These are phyloP conservation scores for Cytidiella melzeri DNA, from an alignment of 768 basidiomycete genomes.

Conservation along the genomic window DNA sequence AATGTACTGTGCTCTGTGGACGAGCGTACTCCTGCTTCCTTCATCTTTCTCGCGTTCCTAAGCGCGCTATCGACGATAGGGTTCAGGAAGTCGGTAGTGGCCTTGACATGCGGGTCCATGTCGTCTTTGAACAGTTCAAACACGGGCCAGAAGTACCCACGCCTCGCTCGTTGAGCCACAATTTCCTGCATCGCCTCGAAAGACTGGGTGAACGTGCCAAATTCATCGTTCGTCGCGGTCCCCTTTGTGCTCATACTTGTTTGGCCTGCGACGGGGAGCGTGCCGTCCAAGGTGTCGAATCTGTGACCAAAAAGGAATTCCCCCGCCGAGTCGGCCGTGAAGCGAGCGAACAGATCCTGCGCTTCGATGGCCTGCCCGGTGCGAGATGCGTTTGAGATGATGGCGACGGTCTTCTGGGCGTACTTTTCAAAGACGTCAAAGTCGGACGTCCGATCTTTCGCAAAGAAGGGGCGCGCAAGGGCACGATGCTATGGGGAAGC, in stretches of 20 bases:
- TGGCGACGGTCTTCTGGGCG: slow-evolving; percentile 38
- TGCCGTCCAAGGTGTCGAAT: slow-evolving; percentile 50
- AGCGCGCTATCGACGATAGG: slow-evolving; percentile 54
- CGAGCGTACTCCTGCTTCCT: slow-evolving; percentile 33
- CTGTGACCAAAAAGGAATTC: slow-evolving; percentile 69
- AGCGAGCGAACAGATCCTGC: slow-evolving; percentile 63
- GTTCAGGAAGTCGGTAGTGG: slow-evolving; percentile 43
- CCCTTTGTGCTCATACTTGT: slow-evolving; percentile 50
- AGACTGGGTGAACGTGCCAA: slow-evolving; percentile 47
- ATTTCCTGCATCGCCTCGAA: slow-evolving; percentile 37
- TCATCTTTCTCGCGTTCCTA: slow-evolving; percentile 34
- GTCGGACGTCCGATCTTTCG: slow-evolving; percentile 64
- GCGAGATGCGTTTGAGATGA: slow-evolving; percentile 37
- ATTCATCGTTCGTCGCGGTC: slow-evolving; percentile 50
- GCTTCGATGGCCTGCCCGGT: slow-evolving; percentile 45
- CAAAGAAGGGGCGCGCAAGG: slow-evolving; percentile 68
- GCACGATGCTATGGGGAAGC: slow-evolving; percentile 46
- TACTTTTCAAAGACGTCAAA: slow-evolving; percentile 63
- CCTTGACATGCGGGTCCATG: slow-evolving; percentile 27
- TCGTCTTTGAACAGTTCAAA: slow-evolving; percentile 37
- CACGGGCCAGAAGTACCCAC: slow-evolving; percentile 38
- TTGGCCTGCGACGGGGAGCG: slow-evolving; percentile 44
- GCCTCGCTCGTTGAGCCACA: slow-evolving; percentile 27
- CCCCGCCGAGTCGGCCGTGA: slow-evolving; percentile 66
- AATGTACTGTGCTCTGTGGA: slow-evolving; percentile 52